Evolutionary conservation across 352 stramenopile species (phyloP), one percentile per base, ranked within the genome.

Genomic region (Phytophthora kernoviae): DNA sequence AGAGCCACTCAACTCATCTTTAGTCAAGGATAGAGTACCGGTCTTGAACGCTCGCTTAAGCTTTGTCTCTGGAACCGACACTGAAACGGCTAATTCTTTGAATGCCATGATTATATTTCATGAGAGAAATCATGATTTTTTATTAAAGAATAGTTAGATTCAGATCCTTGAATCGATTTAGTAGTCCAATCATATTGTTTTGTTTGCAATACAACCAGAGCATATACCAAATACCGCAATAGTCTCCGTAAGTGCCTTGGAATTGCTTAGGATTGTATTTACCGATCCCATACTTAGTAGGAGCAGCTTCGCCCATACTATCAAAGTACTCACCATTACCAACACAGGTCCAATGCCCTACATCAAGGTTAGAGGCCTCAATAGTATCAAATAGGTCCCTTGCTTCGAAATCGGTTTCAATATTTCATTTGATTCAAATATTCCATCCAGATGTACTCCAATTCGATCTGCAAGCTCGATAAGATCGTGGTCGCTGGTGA

Each of bases 121-220:
- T n/a, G n/a, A n/a, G n/a, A n/a, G n/a, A 30, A 6, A 30, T 7
- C 24, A 59, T 53, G 36, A 24, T 10, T 10, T 21, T 12, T 12
- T 44, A 5, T 44, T 47, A 42, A 54, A 64, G 15, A 51, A 69
- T 42, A n/a, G 45, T 42, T 40, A 69, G 11, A 52, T 69, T 61
- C n/a, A 69, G 30, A 58, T 69, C 42, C 26, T 57, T 49, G 18
- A 63, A 60, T 9, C 30, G 40, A n/a, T 51, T 40, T n/a, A 57
- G 21, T 50, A 59, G 12, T n/a, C 59, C 22, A 0, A 44, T 33
- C 14, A 42, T 37, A 40, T 59, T 39, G 5, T 70, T 1, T n/a
- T 65, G 54, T 10, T 60, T 70, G 5, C 11, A 55, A 44, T 65
- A 61, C 12, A 70, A 9, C 41, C 41, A 65, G 1, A 63, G 3